Evolutionary conservation across 2,329 filamentous ascomycete species (phyloP).

Genomic region (Sphaerulina musiva): DNA sequence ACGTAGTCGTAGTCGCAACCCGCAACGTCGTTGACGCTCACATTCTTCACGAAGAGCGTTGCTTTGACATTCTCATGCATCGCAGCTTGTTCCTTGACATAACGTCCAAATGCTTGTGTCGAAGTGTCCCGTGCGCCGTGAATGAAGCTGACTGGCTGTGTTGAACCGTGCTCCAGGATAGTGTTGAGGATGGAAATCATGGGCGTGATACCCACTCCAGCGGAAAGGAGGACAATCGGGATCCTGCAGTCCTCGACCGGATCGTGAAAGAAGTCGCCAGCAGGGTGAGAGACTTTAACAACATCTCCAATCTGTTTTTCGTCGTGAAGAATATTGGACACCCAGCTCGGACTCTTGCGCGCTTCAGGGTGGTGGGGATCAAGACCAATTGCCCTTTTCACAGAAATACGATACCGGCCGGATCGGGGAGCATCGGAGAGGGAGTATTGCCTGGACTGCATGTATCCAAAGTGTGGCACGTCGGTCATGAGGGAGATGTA

Average conservation of each 20-base stretch:
- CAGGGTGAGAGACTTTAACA: slow-evolving; percentile 60
- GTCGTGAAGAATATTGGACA: slow-evolving; percentile 65
- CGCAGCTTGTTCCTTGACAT: slow-evolving; percentile 42
- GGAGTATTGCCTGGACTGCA: slow-evolving; percentile 66
- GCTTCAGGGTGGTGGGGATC: slow-evolving; percentile 42
- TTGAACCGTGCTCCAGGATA: slow-evolving; percentile 34
- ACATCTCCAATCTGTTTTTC: slow-evolving; percentile 55
- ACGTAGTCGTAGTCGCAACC: slow-evolving; percentile 55
- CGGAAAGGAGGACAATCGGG: slow-evolving; percentile 60
- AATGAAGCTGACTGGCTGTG: slow-evolving; percentile 55
- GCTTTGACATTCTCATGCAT: slow-evolving; percentile 45
- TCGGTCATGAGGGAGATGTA: slow-evolving; percentile 60
- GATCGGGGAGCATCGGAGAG: slow-evolving; percentile 58
- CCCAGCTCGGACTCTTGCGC: slow-evolving; percentile 53
- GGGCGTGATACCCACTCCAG: slow-evolving; percentile 63
- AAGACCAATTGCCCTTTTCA: slow-evolving; percentile 60
- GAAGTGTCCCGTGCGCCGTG: slow-evolving; percentile 52
- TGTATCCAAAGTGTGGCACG: slow-evolving; percentile 53
- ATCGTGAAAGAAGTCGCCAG: slow-evolving; percentile 55
- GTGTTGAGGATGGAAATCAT: slow-evolving; percentile 60
- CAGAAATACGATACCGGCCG: slow-evolving; percentile 61
- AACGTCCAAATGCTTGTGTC: slow-evolving; percentile 50
- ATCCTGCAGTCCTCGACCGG: slow-evolving; percentile 38
- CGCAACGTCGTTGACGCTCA: slow-evolving; percentile 41
- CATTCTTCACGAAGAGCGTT: slow-evolving; percentile 54